Conservation (phyloP, 2,329 filamentous ascomycete species). For the Penicillium hesseltinei region DNA sequence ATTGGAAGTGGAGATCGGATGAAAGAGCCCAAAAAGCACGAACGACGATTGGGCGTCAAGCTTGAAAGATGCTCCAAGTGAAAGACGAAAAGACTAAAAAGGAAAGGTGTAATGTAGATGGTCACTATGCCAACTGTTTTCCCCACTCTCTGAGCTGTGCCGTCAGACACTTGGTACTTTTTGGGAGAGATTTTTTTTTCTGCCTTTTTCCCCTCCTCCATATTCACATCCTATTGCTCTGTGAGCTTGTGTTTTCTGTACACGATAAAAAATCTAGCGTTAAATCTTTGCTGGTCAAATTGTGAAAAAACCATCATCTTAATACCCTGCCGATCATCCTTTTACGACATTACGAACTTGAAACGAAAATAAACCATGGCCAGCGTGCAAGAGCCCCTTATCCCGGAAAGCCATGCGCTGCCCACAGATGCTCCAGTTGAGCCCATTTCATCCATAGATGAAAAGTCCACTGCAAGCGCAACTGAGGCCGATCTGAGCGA, state of each 20-base stretch:
- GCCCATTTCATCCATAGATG: constrained; percentile 10
- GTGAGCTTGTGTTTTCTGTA: constrained; percentile 22
- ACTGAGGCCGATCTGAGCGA: constrained; percentile 1
- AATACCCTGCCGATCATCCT: constrained; percentile 15
- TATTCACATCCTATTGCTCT: constrained; percentile 15
- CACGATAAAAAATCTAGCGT: constrained; percentile 17
- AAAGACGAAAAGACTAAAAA: not conserved
- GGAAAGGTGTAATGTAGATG: constrained; percentile 15
- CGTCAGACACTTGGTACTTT: not conserved
- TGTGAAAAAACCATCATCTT: constrained; percentile 14
- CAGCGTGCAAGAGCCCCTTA: not conserved
- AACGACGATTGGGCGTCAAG: constrained; percentile 17
- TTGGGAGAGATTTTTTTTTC: constrained; percentile 11
- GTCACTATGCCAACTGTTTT: constrained; percentile 27
- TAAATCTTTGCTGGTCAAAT: constrained; percentile 30
- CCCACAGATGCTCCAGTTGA: constrained; percentile 20
- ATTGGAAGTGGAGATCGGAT: constrained; percentile 18
- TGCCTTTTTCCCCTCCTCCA: constrained; percentile 16
- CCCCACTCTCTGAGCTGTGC: constrained; percentile 2
- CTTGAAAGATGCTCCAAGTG: not conserved
- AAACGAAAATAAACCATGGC: constrained; percentile 25
- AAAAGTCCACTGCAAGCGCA: constrained; percentile 5
- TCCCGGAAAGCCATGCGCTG: constrained; percentile 16
- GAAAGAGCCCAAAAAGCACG: constrained; percentile 11
- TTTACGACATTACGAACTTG: constrained; percentile 25